phyloP scores from a whole-genome alignment of 2,329 filamentous ascomycete species.

The Talaromyces islandicus region DNA sequence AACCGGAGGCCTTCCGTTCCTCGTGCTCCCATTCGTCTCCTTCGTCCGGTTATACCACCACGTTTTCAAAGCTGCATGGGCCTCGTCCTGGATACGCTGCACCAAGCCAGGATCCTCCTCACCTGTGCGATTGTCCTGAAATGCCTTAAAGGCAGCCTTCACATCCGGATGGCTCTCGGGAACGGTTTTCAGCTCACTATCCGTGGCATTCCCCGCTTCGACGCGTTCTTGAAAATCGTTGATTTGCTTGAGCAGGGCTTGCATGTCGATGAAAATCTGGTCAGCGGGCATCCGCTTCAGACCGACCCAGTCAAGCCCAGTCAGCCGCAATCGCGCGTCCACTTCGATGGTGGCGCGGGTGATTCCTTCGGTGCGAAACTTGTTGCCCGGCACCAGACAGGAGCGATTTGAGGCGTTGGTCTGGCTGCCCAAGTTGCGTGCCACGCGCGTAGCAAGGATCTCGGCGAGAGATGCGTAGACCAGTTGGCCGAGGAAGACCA shows the following conservation, averaged over 20 bases:
- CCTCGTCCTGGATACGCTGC: slow-evolving; percentile 1
- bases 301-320: slow-evolving; percentile 18
- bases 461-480: slow-evolving; percentile 24
- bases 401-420: slow-evolving; percentile 11
- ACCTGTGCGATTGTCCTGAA: neutral
- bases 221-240: slow-evolving; percentile 12
- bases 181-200: neutral
- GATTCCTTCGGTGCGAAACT: slow-evolving; percentile 13
- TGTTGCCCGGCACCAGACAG: slow-evolving; percentile 10
- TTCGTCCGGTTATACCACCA: slow-evolving; percentile 2
- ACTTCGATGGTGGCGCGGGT: slow-evolving; percentile 17
- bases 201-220: slow-evolving; percentile 2
- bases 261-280: slow-evolving; percentile 18
- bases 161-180: neutral
- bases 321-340: slow-evolving; percentile 13
- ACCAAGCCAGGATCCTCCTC: slow-evolving; percentile 3
- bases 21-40: neutral
- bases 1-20: neutral
- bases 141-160: neutral
- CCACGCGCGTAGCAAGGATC: slow-evolving; percentile 21
- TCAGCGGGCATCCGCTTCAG: slow-evolving; percentile 17
- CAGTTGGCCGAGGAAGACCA: slow-evolving; percentile 23
- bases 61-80: neutral
- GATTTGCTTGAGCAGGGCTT: slow-evolving; percentile 13
- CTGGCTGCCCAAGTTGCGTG: slow-evolving; percentile 18